Conservation (phyloP, 768 basidiomycete species). For the Terana coerulea region DNA sequence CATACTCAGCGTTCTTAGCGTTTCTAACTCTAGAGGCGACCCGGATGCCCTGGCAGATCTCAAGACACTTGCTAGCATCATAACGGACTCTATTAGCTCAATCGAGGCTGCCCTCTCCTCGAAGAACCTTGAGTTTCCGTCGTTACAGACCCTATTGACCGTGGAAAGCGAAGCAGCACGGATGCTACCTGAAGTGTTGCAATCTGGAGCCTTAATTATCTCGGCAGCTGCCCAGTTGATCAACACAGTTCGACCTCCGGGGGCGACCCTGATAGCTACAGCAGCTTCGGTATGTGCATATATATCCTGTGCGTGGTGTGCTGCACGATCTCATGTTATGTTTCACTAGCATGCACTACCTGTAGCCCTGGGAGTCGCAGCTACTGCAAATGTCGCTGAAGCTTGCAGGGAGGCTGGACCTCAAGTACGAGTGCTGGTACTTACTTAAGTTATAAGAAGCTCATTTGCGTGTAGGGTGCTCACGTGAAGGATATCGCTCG, state of each 20-base stretch:
- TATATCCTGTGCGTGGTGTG: no score
- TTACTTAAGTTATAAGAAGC: no score
- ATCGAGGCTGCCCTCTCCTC: neutral
- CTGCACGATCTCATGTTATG: neutral
- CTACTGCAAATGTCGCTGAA: neutral
- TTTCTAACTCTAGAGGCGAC: no score
- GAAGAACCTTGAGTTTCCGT: neutral
- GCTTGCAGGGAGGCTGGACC: slow-evolving; percentile 4
- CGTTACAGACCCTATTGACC: neutral
- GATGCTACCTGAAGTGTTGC: slow-evolving; percentile 3
- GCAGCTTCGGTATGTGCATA: neutral
- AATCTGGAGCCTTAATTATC: slow-evolving; percentile 5
- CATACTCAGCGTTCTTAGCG: no score
- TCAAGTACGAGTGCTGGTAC: neutral
- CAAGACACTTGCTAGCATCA: no score
- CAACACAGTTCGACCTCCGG: slow-evolving; percentile 27
- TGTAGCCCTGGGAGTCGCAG: neutral
- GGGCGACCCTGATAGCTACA: slow-evolving; percentile 17
- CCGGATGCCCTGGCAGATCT: no score
- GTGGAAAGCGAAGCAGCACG: slow-evolving; percentile 1
- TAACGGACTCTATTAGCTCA: no score
- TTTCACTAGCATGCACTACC: neutral
- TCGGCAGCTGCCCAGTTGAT: slow-evolving; percentile 34
- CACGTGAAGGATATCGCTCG: slow-evolving; percentile 29
- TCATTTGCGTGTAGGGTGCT: slow-evolving; percentile 16